Conservation (phyloP, 371 early-diverging fungal genomes). For the Saksenaea oblongispora region DNA sequence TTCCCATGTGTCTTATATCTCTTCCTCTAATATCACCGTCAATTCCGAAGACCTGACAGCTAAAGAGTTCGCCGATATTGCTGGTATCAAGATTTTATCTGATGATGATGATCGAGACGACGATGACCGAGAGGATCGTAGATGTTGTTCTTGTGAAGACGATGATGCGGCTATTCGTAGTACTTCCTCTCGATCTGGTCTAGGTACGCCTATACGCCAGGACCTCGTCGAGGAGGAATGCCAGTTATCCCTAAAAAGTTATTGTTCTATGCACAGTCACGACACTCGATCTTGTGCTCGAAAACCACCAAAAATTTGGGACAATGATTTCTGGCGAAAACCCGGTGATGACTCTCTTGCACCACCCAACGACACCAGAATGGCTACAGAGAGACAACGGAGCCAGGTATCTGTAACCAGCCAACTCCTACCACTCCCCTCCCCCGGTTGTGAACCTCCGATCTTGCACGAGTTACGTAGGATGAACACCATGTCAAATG, state of each 20-base stretch:
- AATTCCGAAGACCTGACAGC: slow-evolving; percentile 49
- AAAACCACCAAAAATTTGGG: slow-evolving; percentile 36
- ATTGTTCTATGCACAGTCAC: slow-evolving; percentile 15
- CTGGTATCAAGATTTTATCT: slow-evolving; percentile 45
- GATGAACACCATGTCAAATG: slow-evolving; percentile 7
- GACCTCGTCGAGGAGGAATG: not conserved
- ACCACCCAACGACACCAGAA: not conserved
- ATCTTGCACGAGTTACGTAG: slow-evolving; percentile 25
- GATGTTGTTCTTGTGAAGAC: slow-evolving; percentile 4
- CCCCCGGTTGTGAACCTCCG: slow-evolving; percentile 12
- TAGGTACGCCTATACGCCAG: slow-evolving; percentile 6
- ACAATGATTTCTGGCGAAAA: slow-evolving; percentile 35
- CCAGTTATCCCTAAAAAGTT: slow-evolving; percentile 8
- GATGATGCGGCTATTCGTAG: slow-evolving; percentile 12
- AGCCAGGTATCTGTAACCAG: slow-evolving; percentile 1
- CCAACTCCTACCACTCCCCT: not conserved
- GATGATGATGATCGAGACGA: slow-evolving; percentile 29
- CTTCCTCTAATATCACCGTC: slow-evolving; percentile 43
- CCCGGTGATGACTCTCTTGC: slow-evolving; percentile 1
- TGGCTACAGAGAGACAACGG: not conserved
- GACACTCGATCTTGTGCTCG: slow-evolving; percentile 4
- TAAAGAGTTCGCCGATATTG: slow-evolving; percentile 50
- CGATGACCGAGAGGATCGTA: slow-evolving; percentile 11
- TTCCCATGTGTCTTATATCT: slow-evolving; percentile 38
- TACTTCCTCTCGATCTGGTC: slow-evolving; percentile 6